phyloP scores from a whole-genome alignment of 2,329 filamentous ascomycete species.

The Sporothrix protearum region DNA sequence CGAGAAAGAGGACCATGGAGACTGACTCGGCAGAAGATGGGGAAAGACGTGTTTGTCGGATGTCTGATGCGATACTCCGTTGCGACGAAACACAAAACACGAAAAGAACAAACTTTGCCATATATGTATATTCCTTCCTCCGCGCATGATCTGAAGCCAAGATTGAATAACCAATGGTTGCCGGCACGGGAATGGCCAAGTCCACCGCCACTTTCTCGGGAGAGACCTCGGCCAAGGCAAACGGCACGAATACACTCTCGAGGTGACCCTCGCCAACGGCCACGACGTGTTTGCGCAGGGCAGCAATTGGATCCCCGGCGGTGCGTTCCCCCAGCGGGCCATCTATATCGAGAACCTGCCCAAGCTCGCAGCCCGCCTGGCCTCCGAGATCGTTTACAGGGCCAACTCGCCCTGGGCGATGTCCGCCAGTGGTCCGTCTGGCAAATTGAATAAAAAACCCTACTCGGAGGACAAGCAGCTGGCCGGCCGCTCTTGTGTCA shows the following conservation, averaged over 20 bases:
- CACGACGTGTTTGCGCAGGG: conserved; percentile 75
- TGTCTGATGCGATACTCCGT: conserved; percentile 2
- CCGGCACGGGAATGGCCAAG: no score
- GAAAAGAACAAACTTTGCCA: no score
- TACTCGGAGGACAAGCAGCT: conserved; percentile 88
- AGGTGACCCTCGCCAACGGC: conserved; percentile 66
- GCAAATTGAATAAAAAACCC: conserved; percentile 82
- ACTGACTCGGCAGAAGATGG: neutral
- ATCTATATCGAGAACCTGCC: conserved; percentile 89
- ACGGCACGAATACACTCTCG: conserved; percentile 68
- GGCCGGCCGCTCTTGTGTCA: conserved; percentile 84
- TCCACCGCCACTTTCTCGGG: no score
- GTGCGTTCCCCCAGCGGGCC: conserved; percentile 83
- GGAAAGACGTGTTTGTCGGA: neutral
- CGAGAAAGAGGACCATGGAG: neutral
- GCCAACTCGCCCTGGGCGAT: conserved; percentile 84
- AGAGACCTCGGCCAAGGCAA: conserved; percentile 76
- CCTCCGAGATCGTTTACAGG: conserved; percentile 72
- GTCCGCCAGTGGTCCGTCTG: conserved; percentile 97
- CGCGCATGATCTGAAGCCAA: neutral
- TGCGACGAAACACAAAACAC: no score
- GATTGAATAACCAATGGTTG: neutral
- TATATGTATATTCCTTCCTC: neutral
- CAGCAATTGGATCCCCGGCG: conserved; percentile 85
- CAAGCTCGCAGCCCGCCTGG: conserved; percentile 65